phyloP scores from a whole-genome alignment of 176 grass and related monocot genomes.

The Bonia amplexicaulis region DNA sequence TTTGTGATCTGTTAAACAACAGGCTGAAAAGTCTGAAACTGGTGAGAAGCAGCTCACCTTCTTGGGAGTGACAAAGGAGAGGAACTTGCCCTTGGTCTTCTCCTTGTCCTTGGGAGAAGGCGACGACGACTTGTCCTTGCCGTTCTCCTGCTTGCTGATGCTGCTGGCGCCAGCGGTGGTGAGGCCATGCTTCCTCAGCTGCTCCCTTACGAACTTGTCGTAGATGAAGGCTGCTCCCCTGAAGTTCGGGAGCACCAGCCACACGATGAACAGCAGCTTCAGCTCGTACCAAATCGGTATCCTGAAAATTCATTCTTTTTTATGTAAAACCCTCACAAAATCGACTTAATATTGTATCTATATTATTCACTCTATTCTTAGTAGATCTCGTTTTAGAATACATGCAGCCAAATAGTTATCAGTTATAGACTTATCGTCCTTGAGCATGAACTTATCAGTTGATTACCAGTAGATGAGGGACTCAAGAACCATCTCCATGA shows the following conservation, averaged over 20 bases:
- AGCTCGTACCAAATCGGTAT: constrained; percentile 79
- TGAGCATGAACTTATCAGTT: not conserved
- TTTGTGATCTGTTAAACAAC: not conserved
- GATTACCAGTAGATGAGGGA: constrained; percentile 77
- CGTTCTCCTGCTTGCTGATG: not conserved
- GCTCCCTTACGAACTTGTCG: constrained; percentile 65
- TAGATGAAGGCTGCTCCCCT: constrained; percentile 78
- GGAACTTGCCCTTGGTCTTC: constrained; percentile 53
- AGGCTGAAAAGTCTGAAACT: not conserved
- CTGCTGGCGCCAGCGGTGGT: not conserved
- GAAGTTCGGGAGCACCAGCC: constrained; percentile 76
- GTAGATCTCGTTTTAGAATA: no score
- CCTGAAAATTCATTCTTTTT: constrained; percentile 14
- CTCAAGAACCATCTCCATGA: constrained; percentile 80
- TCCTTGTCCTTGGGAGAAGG: constrained; percentile 54
- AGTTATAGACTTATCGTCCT: not conserved
- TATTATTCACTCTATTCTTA: no score
- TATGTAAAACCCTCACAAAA: not conserved
- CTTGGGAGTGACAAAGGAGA: constrained; percentile 47
- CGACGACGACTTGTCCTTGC: constrained; percentile 23
- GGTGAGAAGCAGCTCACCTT: constrained; percentile 29
- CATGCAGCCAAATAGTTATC: no score
- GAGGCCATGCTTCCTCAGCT: constrained; percentile 50
- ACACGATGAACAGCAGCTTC: constrained; percentile 64
- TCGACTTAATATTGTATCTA: not conserved